Base-by-base conservation (phyloP, 345 rosid species). In the Dovyalis caffra region DNA sequence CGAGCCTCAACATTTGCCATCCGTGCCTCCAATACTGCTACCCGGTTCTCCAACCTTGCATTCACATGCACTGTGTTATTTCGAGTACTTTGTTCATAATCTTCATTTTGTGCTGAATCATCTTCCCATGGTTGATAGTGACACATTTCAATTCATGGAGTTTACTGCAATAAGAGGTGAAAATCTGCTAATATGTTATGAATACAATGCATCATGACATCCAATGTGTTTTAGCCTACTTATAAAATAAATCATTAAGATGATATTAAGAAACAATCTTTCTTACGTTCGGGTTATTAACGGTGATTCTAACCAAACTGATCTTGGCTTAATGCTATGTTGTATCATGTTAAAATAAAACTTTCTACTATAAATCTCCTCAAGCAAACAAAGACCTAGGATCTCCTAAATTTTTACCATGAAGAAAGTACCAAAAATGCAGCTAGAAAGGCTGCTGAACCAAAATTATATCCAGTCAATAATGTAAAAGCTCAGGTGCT, bases 81-180 rank as follows among this genome's bases (percentile, higher is more conserved):
- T 74, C 28, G 12, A 2, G 43, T 75, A 28, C 38, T 57, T 16
- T 11, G 62, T 18, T 35, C 16, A 64, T 31, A 33, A 47, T 81
- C 78, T 56, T 77, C 79, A 47, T 5, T 68, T 20, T 53, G 28
- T 11, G 57, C 45, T n/a, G 58, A 79, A 77, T 79, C 77, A 12
- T 75, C 79, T 31, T 85, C 85, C 85, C 75, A 75, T n/a, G 75
- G 58, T 47, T 79, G 73, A 68, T 76, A 60, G 38, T 2, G 68
- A 63, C 85, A 80, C 84, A 82, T 85, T 69, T 73, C 78, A 35
- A 15, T 23, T 68, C 73, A 60, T 47, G 58, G 18, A 40, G 64
- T 67, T 49, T 11, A 43, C 78, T 76, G 81, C 78, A 72, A 62
- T 40, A 45, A 47, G 4, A 20, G 11, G 28, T 9, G 47, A 71